These are phyloP conservation scores for Pythium grandisporangium DNA, from an alignment of 352 stramenopile species.

Conservation along the genomic window DNA sequence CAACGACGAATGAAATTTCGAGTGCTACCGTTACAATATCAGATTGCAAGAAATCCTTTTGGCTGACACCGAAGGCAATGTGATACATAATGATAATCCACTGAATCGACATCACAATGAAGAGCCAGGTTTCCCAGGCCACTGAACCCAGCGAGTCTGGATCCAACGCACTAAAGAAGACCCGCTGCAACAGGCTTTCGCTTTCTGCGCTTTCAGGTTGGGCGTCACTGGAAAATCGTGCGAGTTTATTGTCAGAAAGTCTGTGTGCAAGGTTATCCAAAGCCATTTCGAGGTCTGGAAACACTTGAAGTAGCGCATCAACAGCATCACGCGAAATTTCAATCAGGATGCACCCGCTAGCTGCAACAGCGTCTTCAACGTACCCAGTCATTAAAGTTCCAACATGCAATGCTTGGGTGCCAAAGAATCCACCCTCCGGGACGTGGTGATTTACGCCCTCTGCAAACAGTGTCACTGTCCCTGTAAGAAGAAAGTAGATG, in stretches of 20 bases:
- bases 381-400: slow-evolving; percentile 10
- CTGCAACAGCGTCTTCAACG: slow-evolving; percentile 14
- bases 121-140: slow-evolving; percentile 32
- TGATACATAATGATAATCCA: slow-evolving; percentile 29
- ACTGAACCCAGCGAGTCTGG: slow-evolving; percentile 19
- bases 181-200: too few relatives aligned
- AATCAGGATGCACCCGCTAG: slow-evolving; percentile 21
- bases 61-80: slow-evolving; percentile 26
- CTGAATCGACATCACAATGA: slow-evolving; percentile 31
- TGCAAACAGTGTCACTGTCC: slow-evolving; percentile 2
- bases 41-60: slow-evolving; percentile 4
- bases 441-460: slow-evolving; percentile 7
- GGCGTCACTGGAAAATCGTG: slow-evolving; percentile 7
- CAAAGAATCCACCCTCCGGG: slow-evolving; percentile 24
- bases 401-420: slow-evolving; percentile 12
- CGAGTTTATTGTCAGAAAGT: slow-evolving; percentile 13
- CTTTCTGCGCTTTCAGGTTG: neutral
- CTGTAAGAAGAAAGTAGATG: slow-evolving; percentile 22
- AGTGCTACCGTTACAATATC: slow-evolving; percentile 26
- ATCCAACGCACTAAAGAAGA: slow-evolving; percentile 13
- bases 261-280: slow-evolving; percentile 8
- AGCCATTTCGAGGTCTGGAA: slow-evolving; percentile 2
- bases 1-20: slow-evolving; percentile 27
- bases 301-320: slow-evolving; percentile 4
- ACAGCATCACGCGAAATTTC: slow-evolving; percentile 1